These are phyloP conservation scores for Fusarium beomiforme DNA, from an alignment of 2,329 filamentous ascomycete species.

Conservation along the genomic window DNA sequence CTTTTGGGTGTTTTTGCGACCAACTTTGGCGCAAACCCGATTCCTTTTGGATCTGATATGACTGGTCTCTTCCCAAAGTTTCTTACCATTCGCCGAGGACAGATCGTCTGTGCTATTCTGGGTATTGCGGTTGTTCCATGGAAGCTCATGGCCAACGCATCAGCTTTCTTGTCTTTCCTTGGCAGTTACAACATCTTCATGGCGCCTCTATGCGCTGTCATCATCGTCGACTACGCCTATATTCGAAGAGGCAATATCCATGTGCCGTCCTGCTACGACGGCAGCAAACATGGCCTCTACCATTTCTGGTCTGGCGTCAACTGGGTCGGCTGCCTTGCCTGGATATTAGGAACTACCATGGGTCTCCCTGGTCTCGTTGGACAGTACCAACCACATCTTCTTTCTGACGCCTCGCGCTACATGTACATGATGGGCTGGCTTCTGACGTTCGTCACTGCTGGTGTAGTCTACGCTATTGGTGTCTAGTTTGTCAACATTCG, in stretches of 20 bases:
- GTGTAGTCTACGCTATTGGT: background rate
- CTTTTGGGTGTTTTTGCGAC: background rate
- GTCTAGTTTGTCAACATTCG: background rate
- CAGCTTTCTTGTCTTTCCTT: background rate
- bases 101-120: background rate
- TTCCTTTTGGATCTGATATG: background rate
- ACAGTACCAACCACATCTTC: background rate
- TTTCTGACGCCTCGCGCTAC: background rate
- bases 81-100: background rate
- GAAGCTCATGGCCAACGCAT: background rate
- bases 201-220: background rate
- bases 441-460: background rate
- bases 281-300: background rate
- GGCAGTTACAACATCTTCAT: background rate
- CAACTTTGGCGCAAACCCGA: background rate
- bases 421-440: slow-evolving; percentile 2
- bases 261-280: background rate
- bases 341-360: background rate
- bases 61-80: background rate
- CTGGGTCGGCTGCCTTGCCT: background rate
- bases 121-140: background rate
- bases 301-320: background rate
- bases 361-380: background rate
- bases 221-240: background rate
- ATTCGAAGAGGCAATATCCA: background rate